A percentile compares a stretch with the other conserved stretches of the same genome.
These are phyloP conservation scores for Suhomyces canberraensis DNA, from an alignment of 805 yeast genomes.

Conservation along the genomic window DNA sequence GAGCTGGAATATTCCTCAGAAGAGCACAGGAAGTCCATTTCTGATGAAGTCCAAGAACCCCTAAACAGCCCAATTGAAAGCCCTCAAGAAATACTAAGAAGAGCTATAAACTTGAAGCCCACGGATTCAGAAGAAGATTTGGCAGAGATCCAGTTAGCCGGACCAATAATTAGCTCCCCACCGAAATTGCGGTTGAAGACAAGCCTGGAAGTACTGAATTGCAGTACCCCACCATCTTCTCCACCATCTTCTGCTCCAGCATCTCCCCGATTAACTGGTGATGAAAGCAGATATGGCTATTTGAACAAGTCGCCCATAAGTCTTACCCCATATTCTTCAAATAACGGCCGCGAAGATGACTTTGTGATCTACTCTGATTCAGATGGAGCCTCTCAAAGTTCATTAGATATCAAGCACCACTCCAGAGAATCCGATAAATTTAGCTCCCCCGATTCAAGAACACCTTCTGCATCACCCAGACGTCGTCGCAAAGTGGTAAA, in stretches of 20 bases:
- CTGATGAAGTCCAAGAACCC: too few species aligned
- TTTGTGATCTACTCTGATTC: slow-evolving; percentile 35
- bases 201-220: too few species aligned
- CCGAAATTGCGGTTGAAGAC: too few species aligned
- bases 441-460: background rate
- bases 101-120: background rate
- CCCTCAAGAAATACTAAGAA: background rate
- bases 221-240: background rate
- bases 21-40: too few species aligned
- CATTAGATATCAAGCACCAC: slow-evolving; percentile 16
- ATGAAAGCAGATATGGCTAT: slow-evolving; percentile 1
- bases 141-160: too few species aligned
- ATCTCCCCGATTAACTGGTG: background rate
- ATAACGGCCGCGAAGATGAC: slow-evolving; percentile 18
- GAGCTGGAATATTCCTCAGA: too few species aligned
- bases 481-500: slow-evolving; percentile 3
- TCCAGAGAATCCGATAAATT: background rate
- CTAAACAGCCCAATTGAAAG: too few species aligned
- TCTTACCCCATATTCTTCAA: slow-evolving; percentile 1
- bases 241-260: slow-evolving; percentile 4
- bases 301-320: background rate
- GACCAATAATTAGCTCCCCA: too few species aligned
- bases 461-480: slow-evolving; percentile 6
- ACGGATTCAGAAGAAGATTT: too few species aligned
- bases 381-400: slow-evolving; percentile 32